Evolutionary conservation across 2,329 filamentous ascomycete genomes (phyloP).

Genomic region (Domatiomyces globalis): DNA sequence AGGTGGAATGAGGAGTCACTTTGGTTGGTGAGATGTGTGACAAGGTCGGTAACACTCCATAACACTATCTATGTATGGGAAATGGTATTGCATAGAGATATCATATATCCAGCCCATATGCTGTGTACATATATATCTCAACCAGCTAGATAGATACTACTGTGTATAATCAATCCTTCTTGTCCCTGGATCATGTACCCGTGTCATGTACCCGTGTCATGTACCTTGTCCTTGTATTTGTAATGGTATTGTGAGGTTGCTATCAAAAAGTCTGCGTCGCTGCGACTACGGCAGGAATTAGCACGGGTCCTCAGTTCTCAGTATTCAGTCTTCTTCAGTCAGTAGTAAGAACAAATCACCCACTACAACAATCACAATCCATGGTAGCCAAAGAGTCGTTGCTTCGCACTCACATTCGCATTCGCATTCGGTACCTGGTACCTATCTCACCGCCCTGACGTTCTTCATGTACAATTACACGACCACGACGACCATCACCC

Average conservation of each 20-base stretch:
- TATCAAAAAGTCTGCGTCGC: too few relatives aligned
- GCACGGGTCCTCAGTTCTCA: too few relatives aligned
- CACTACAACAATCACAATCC: too few relatives aligned
- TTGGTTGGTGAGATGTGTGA: not conserved
- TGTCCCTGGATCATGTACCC: too few relatives aligned
- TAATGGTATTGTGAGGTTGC: too few relatives aligned
- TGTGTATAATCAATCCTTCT: not conserved
- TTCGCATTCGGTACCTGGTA: not conserved
- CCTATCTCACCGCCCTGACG: not conserved
- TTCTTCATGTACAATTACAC: not conserved
- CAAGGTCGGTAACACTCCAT: not conserved
- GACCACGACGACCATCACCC: not conserved
- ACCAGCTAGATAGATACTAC: not conserved
- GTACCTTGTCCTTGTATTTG: not conserved
- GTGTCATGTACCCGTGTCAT: too few relatives aligned
- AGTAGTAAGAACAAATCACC: too few relatives aligned
- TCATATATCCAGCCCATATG: not conserved
- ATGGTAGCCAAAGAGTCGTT: too few relatives aligned
- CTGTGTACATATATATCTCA: not conserved
- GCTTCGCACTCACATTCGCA: not conserved
- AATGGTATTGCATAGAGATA: not conserved
- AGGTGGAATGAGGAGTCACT: not conserved
- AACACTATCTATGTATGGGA: not conserved
- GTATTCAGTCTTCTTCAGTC: too few relatives aligned
- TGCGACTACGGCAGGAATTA: too few relatives aligned